Percentiles rank a stretch among this genome's conserved stretches.
These are phyloP conservation scores for Leptodermis oblonga DNA, from an alignment of 257 asterid genomes.

Conservation along the genomic window DNA sequence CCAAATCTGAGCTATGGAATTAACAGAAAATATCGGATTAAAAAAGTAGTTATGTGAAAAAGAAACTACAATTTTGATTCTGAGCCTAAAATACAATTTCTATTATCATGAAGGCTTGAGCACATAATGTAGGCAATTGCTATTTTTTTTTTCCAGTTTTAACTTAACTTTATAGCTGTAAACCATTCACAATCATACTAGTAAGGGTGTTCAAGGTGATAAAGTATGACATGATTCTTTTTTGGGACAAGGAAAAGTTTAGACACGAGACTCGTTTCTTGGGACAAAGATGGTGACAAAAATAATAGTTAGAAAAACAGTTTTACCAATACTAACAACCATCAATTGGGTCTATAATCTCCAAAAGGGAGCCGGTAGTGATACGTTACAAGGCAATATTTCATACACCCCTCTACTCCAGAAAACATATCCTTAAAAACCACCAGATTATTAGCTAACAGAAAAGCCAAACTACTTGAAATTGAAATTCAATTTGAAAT, in stretches of 20 bases:
- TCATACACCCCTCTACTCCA: not conserved
- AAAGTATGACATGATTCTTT: not conserved
- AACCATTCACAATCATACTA: too few relatives aligned
- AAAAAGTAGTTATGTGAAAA: conserved; percentile 18
- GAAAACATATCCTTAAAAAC: not conserved
- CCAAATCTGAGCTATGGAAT: conserved; percentile 98
- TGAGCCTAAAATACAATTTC: conserved; percentile 3
- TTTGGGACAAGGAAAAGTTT: not conserved
- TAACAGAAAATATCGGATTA: conserved; percentile 39
- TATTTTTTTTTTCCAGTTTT: too few relatives aligned
- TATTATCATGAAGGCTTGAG: too few relatives aligned
- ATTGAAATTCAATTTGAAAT: not conserved
- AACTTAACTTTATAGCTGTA: too few relatives aligned
- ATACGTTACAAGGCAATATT: not conserved
- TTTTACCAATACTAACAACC: not conserved
- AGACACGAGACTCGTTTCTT: too few relatives aligned
- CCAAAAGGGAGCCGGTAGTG: not conserved
- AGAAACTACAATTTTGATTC: not conserved
- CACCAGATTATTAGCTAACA: not conserved
- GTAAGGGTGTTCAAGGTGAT: too few relatives aligned
- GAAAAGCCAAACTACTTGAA: not conserved
- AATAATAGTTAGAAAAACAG: not conserved
- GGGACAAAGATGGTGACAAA: too few relatives aligned
- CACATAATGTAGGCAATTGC: too few relatives aligned
- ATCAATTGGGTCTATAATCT: too few relatives aligned